phyloP scores from a whole-genome alignment of 2,329 filamentous ascomycete species.

The Colletotrichum nymphaeae region DNA sequence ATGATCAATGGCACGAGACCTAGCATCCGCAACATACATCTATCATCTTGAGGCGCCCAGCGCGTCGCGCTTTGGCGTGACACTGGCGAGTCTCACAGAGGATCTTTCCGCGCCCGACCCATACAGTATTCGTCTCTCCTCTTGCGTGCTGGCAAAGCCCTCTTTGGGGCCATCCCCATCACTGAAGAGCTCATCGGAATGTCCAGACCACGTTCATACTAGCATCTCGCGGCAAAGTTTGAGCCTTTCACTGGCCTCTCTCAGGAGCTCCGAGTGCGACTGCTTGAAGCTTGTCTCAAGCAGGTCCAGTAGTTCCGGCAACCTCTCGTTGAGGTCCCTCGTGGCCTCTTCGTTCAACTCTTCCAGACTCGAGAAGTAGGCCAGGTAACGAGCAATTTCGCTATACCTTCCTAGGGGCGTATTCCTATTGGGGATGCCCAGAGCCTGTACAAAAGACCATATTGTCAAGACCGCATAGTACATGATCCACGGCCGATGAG shows the following conservation, averaged over 20 bases:
- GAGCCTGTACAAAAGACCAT: constrained; percentile 87
- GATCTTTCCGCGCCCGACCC: too few species aligned
- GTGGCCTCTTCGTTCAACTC: constrained; percentile 77
- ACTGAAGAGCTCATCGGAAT: not conserved
- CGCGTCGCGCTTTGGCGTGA: too few species aligned
- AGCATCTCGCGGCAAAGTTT: constrained; percentile 72
- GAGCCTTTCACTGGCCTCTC: constrained; percentile 80
- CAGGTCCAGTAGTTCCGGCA: constrained; percentile 58
- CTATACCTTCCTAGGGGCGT: constrained; percentile 41
- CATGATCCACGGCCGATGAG: constrained; percentile 90
- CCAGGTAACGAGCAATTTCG: constrained; percentile 57
- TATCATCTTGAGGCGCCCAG: not conserved
- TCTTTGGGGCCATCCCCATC: not conserved
- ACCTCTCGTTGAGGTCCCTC: constrained; percentile 70
- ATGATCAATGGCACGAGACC: too few species aligned
- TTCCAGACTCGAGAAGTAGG: constrained; percentile 75
- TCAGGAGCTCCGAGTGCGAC: constrained; percentile 74
- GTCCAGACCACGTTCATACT: constrained; percentile 38
- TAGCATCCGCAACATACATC: not conserved
- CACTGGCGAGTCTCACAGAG: too few species aligned
- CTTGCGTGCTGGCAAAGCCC: not conserved
- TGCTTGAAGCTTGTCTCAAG: constrained; percentile 56
- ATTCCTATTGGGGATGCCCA: constrained; percentile 57
- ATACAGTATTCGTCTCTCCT: not conserved
- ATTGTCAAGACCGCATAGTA: constrained; percentile 89